Conservation (phyloP, 148 eudicot genomes). For the Dianthus caryophyllus region DNA sequence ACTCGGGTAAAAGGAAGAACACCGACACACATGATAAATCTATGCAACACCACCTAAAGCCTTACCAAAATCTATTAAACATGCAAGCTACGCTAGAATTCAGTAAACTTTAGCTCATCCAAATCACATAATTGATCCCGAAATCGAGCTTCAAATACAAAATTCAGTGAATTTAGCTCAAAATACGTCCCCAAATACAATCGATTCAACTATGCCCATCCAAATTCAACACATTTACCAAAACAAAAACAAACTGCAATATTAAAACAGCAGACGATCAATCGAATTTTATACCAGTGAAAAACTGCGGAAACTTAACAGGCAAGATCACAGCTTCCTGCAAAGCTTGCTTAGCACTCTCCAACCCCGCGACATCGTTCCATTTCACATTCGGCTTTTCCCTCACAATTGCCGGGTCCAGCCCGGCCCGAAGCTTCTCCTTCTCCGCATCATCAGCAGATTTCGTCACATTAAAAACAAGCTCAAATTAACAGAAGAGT, state of each 20-base stretch:
- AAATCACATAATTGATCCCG: too few species aligned
- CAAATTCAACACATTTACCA: neutral
- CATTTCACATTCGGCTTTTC: conserved; percentile 98
- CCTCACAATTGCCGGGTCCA: conserved; percentile 84
- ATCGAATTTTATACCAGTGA: conserved; percentile 44
- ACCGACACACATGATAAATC: too few species aligned
- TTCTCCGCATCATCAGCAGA: conserved; percentile 82
- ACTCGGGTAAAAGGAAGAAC: too few species aligned
- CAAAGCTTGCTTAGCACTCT: conserved; percentile 93
- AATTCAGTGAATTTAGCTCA: neutral
- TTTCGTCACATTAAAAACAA: too few species aligned
- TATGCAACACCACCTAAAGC: too few species aligned
- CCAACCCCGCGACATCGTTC: conserved; percentile 94
- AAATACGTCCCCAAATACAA: neutral
- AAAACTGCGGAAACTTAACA: conserved; percentile 93
- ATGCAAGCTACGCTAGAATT: neutral
- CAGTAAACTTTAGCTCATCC: neutral
- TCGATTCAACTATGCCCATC: neutral
- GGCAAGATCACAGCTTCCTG: conserved; percentile 98
- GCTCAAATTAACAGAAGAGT: too few species aligned
- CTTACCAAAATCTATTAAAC: too few species aligned
- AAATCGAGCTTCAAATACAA: neutral
- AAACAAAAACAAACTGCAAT: neutral
- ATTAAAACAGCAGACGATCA: neutral
- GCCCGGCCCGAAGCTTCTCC: conserved; percentile 70